Conservation (phyloP, 2,329 filamentous ascomycete species). For the Fusarium xylarioides region DNA sequence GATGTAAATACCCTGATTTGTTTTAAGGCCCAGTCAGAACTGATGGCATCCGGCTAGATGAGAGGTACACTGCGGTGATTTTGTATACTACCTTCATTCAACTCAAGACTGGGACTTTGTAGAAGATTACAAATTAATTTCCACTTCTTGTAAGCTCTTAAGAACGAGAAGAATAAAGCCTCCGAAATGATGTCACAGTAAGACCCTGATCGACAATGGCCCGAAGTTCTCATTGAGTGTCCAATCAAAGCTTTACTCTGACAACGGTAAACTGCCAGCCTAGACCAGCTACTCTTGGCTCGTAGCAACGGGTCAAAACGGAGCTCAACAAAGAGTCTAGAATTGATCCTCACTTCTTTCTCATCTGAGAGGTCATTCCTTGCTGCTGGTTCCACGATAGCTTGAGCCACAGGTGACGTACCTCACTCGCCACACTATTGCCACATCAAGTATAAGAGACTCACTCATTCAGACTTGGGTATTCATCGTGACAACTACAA, state of each 20-base stretch:
- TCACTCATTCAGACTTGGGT: not conserved
- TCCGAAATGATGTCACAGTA: conserved; percentile 22
- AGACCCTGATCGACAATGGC: conserved; percentile 22
- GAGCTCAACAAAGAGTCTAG: not conserved
- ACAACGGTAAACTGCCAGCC: not conserved
- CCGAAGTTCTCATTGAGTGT: not conserved
- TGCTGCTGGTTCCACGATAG: not conserved
- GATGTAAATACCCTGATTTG: conserved; percentile 27
- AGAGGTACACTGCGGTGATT: not conserved
- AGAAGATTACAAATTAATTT: conserved; percentile 11
- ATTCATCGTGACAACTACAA: not conserved
- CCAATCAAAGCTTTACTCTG: conserved; percentile 21
- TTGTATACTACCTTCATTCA: not conserved
- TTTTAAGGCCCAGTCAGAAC: conserved; percentile 5
- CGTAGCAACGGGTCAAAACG: not conserved
- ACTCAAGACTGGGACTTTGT: not conserved
- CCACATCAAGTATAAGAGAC: conserved; percentile 40
- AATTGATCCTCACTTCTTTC: not conserved
- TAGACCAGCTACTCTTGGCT: not conserved
- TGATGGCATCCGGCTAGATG: not conserved
- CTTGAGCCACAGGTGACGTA: conserved; percentile 44
- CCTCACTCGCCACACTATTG: conserved; percentile 38
- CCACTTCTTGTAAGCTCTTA: not conserved
- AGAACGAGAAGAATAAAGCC: not conserved
- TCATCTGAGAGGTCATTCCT: not conserved